Percentiles rank a stretch among this genome's conserved stretches.
These are phyloP conservation scores for Diplodia mutila DNA, from an alignment of 2,329 filamentous ascomycete genomes.

Conservation along the genomic window DNA sequence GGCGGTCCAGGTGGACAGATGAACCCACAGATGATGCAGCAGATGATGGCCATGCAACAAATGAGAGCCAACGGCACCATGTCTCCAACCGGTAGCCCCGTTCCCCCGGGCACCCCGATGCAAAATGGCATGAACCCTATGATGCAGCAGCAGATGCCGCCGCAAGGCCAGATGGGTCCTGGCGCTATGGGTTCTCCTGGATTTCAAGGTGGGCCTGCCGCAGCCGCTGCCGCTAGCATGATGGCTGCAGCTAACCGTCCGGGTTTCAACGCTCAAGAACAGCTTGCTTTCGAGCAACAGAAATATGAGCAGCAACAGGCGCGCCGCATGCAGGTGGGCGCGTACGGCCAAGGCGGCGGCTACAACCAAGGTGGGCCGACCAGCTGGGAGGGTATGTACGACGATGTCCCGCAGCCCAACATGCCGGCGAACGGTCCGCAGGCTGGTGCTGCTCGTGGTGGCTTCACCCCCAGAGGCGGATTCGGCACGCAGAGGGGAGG, in stretches of 20 bases:
- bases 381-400: conserved; percentile 98
- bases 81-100: conserved; percentile 37
- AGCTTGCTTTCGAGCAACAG: conserved; percentile 75
- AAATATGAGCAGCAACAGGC: conserved; percentile 74
- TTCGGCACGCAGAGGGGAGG: conserved; percentile 20
- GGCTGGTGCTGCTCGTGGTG: conserved; percentile 52
- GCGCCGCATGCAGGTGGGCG: conserved; percentile 52
- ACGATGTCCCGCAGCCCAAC: conserved; percentile 86
- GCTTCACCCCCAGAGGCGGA: conserved; percentile 35
- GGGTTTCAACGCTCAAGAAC: conserved; percentile 70
- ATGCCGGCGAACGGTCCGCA: conserved; percentile 53
- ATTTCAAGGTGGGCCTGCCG: conserved; percentile 20
- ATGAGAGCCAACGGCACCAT: conserved; percentile 30
- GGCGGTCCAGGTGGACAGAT: conserved; percentile 48
- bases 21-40: conserved; percentile 62
- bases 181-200: conserved; percentile 46
- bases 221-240: background rate
- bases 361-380: conserved; percentile 68
- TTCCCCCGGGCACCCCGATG: conserved; percentile 33
- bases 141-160: conserved; percentile 75
- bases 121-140: conserved; percentile 63
- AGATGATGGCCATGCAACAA: conserved; percentile 45
- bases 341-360: conserved; percentile 38
- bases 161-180: conserved; percentile 49
- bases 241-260: conserved; percentile 45